Evolutionary conservation across 345 rosid species (phyloP), one percentile per base, ranked within the genome.

Genomic region (Stellera chamaejasme): DNA sequence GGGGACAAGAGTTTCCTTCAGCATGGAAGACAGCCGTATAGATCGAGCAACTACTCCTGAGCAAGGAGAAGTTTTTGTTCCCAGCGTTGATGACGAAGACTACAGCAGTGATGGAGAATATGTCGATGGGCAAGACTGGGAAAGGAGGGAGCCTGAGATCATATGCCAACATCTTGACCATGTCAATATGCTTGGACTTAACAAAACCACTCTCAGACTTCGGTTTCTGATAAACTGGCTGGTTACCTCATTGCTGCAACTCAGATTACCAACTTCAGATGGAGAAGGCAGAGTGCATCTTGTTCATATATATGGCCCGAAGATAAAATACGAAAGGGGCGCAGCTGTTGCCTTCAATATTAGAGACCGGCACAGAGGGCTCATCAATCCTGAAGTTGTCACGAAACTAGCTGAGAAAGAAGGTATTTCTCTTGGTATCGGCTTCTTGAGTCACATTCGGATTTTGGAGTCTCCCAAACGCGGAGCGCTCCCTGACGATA

Each of bases 211-310:
- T 10, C 70, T 82, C 19, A 66, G 99, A 54, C 71, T 90, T 45
- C 69, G 99, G 62, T 94, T 80, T 63, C 79, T 87, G 66, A 81
- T 94, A 57, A 94, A 90, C 73, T 93, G 99, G 99, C 95, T 93
- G 49, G 97, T 93, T 50, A 84, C 99, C 25, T 90, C 99, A 6
- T 73, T 94, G 61, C 84, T 94, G 66, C 97, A 94, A 45, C 71
- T 94, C 48, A 82, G 90, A 72, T 59, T 89, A 11, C 82, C 95
- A 3, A 59, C 51, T 74, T 63, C 86, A 52, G 83, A 80, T 25
- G 82, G 83, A 23, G 83, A 75, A 60, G 67, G 75, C 48, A 73
- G 69, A 46, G 87, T 66, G 54, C 69, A 74, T 50, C 96, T 94
- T 59, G 95, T 94, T 59, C 89, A 90, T 62, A 87, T 94, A 28